A percentile compares a stretch with the other conserved stretches of the same genome.
phyloP scores from a whole-genome alignment of 768 basidiomycete species.

The Hysterangium stoloniferum region DNA sequence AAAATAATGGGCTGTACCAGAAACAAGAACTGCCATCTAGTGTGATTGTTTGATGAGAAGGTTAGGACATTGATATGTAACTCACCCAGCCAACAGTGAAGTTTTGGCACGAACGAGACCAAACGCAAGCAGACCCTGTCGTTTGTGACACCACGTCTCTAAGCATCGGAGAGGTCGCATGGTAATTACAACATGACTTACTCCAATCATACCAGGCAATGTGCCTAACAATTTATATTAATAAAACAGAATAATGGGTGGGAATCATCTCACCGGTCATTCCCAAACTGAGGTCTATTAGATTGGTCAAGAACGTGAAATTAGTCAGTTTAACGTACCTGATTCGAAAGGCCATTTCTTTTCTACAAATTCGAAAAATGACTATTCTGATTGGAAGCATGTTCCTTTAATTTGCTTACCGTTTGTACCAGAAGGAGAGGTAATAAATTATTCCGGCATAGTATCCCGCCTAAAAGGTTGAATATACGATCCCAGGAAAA shows the following conservation, averaged over 20 bases:
- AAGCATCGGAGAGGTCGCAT: neutral
- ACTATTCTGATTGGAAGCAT: too few relatives aligned
- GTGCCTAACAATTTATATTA: slow-evolving; percentile 21
- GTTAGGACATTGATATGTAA: neutral
- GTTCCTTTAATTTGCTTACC: slow-evolving; percentile 12
- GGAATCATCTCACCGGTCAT: slow-evolving; percentile 40
- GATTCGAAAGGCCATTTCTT: slow-evolving; percentile 44
- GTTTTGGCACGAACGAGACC: slow-evolving; percentile 47
- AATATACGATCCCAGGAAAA: neutral
- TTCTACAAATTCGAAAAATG: slow-evolving; percentile 25
- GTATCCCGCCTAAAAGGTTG: slow-evolving; percentile 32
- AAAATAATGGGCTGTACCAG: slow-evolving; percentile 30
- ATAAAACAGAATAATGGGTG: neutral
- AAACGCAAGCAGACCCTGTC: slow-evolving; percentile 47
- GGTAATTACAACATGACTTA: slow-evolving; percentile 16
- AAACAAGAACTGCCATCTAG: slow-evolving; percentile 54
- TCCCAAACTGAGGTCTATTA: slow-evolving; percentile 31
- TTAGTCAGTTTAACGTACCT: slow-evolving; percentile 25
- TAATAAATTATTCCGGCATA: slow-evolving; percentile 59
- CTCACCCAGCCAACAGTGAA: slow-evolving; percentile 33
- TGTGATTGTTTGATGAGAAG: neutral
- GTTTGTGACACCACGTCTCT: neutral
- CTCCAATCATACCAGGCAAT: slow-evolving; percentile 47
- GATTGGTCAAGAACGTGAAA: neutral
- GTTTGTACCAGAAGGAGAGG: slow-evolving; percentile 48